phyloP scores from a whole-genome alignment of 1,284 basidiomycete species.

The Rhodotorula sp. region DNA sequence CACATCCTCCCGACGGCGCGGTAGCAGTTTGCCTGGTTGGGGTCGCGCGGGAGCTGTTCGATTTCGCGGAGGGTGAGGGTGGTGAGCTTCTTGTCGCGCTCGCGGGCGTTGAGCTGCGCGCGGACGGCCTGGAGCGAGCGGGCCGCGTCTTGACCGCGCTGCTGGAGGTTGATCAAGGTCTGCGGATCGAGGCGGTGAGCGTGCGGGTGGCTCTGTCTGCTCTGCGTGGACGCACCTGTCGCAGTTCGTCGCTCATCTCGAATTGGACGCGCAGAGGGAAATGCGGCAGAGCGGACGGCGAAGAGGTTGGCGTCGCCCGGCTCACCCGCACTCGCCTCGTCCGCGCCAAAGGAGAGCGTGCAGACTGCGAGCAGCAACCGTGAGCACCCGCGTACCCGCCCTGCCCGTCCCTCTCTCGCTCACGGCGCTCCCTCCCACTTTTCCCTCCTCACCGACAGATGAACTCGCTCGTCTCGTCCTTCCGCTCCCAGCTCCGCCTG shows the following conservation, averaged over 20 bases:
- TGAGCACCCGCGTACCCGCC: too few relatives aligned
- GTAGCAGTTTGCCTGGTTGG: conserved; percentile 23
- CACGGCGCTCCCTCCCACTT: background rate
- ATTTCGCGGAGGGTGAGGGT: conserved; percentile 42
- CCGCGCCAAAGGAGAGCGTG: too few relatives aligned
- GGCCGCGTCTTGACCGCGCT: conserved; percentile 34
- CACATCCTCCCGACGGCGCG: conserved; percentile 41
- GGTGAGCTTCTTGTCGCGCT: conserved; percentile 37
- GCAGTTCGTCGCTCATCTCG: conserved; percentile 31
- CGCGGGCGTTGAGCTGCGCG: conserved; percentile 14
- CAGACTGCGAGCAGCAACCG: too few relatives aligned
- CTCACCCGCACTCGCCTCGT: too few relatives aligned
- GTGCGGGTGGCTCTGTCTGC: background rate
- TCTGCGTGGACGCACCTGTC: conserved; percentile 14
- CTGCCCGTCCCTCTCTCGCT: too few relatives aligned
- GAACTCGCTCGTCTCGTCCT: conserved; percentile 18
- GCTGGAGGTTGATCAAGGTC: conserved; percentile 39
- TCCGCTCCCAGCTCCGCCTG: conserved; percentile 12
- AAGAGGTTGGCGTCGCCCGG: too few relatives aligned
- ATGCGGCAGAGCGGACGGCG: too few relatives aligned
- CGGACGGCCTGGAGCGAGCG: conserved; percentile 27
- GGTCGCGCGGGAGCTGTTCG: conserved; percentile 32
- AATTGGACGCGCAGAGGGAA: too few relatives aligned
- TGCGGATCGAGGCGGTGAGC: background rate
- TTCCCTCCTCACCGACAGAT: conserved; percentile 5